Conservation (phyloP, 2,329 filamentous ascomycete species). For the Colletotrichum lupini region DNA sequence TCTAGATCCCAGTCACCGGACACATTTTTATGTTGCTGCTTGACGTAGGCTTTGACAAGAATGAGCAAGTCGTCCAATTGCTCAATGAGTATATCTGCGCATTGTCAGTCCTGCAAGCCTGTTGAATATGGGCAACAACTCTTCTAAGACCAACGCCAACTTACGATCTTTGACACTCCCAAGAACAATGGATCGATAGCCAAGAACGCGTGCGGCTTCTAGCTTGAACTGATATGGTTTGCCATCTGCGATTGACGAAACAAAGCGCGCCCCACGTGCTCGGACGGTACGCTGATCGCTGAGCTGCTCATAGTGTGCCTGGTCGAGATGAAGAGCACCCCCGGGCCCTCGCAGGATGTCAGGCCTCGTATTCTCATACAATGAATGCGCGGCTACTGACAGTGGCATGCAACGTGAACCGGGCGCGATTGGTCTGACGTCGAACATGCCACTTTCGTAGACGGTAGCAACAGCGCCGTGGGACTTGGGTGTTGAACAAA, state of each 20-base stretch:
- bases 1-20: constrained; percentile 39
- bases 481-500: constrained; percentile 60
- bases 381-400: constrained; percentile 62
- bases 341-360: constrained; percentile 62
- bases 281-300: constrained; percentile 50
- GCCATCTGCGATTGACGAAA: constrained; percentile 27
- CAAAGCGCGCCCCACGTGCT: constrained; percentile 51
- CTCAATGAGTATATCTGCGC: constrained; percentile 44
- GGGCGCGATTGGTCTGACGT: constrained; percentile 54
- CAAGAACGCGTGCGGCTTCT: constrained; percentile 55
- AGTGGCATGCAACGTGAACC: constrained; percentile 55
- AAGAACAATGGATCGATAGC: constrained; percentile 57
- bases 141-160: neutral
- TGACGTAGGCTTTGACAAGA: constrained; percentile 38
- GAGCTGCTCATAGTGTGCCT: constrained; percentile 55
- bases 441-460: constrained; percentile 55
- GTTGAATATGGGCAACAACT: neutral
- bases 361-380: constrained; percentile 66
- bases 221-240: constrained; percentile 58
- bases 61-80: constrained; percentile 51
- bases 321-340: constrained; percentile 54
- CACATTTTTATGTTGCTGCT: constrained; percentile 37
- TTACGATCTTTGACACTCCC: constrained; percentile 44
- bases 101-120: neutral
- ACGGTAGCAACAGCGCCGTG: constrained; percentile 53